Percentiles rank a stretch among this genome's conserved stretches.
These are phyloP conservation scores for Murraya paniculata DNA, from an alignment of 345 rosid species.

Conservation along the genomic window DNA sequence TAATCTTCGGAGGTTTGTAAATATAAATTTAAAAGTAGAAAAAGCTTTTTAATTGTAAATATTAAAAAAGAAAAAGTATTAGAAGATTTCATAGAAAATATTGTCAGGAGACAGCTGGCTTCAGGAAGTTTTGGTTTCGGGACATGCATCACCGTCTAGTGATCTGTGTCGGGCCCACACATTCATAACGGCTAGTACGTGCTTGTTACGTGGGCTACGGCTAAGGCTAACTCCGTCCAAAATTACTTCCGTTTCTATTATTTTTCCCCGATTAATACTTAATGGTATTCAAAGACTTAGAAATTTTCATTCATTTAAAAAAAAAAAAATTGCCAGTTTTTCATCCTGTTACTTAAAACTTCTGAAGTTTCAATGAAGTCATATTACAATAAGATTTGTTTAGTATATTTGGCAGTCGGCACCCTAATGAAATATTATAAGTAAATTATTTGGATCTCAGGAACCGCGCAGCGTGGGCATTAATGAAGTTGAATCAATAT, in stretches of 20 bases:
- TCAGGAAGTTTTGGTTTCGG: constrained; percentile 11
- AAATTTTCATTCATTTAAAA: too few relatives aligned
- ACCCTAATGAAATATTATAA: too few relatives aligned
- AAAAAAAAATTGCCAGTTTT: too few relatives aligned
- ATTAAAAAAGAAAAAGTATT: neutral
- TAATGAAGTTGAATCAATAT: too few relatives aligned
- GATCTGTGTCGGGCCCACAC: constrained; percentile 49
- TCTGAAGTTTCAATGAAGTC: too few relatives aligned
- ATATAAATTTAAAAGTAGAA: neutral
- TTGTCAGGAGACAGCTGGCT: constrained; percentile 39
- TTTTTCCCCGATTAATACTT: neutral
- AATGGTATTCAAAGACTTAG: neutral
- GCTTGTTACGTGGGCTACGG: constrained; percentile 15
- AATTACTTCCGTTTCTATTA: neutral
- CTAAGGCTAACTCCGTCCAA: constrained; percentile 19
- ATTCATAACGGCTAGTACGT: constrained; percentile 41
- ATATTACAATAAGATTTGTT: too few relatives aligned
- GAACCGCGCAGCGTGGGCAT: too few relatives aligned
- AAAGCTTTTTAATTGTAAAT: neutral
- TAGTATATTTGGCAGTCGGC: too few relatives aligned
- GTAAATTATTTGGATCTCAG: too few relatives aligned
- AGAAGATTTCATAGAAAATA: neutral
- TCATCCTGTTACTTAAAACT: too few relatives aligned
- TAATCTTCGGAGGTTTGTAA: neutral
- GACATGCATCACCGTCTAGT: constrained; percentile 58